phyloP scores from a whole-genome alignment of 2,329 filamentous ascomycete species.

The Claviceps humidiphila region DNA sequence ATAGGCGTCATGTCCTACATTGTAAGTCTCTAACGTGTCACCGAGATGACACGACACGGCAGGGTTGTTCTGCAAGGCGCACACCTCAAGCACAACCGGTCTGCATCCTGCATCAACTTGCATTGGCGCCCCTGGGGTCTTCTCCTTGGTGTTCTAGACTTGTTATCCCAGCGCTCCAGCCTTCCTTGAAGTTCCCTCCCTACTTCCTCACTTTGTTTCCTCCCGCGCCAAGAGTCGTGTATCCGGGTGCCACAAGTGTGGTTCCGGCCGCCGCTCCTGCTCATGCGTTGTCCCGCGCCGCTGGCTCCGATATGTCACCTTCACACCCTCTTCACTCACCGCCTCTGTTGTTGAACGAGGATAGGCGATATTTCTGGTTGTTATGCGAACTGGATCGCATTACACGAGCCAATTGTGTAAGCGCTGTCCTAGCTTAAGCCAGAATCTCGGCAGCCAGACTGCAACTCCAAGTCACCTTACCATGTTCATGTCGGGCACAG shows the following conservation, averaged over 20 bases:
- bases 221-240: slow-evolving; percentile 1
- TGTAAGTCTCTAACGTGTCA: slow-evolving; percentile 17
- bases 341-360: slow-evolving; percentile 3
- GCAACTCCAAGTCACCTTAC: slow-evolving; percentile 2
- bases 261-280: slow-evolving; percentile 3
- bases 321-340: slow-evolving; percentile 7
- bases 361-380: slow-evolving; percentile 2
- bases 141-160: slow-evolving; percentile 1
- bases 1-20: slow-evolving; percentile 27
- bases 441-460: neutral
- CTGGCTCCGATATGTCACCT: slow-evolving; percentile 4
- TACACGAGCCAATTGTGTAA: neutral
- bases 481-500: neutral
- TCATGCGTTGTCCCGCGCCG: slow-evolving; percentile 2
- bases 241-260: neutral
- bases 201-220: neutral
- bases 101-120: slow-evolving; percentile 1
- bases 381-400: slow-evolving; percentile 1
- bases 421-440: slow-evolving; percentile 1
- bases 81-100: slow-evolving; percentile 2
- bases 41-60: slow-evolving; percentile 8
- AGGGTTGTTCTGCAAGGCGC: slow-evolving; percentile 9
- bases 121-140: neutral
- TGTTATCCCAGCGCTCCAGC: neutral
- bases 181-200: neutral